These are phyloP conservation scores for Fusarium coffeatum DNA, from an alignment of 2,329 filamentous ascomycete genomes.

Conservation along the genomic window DNA sequence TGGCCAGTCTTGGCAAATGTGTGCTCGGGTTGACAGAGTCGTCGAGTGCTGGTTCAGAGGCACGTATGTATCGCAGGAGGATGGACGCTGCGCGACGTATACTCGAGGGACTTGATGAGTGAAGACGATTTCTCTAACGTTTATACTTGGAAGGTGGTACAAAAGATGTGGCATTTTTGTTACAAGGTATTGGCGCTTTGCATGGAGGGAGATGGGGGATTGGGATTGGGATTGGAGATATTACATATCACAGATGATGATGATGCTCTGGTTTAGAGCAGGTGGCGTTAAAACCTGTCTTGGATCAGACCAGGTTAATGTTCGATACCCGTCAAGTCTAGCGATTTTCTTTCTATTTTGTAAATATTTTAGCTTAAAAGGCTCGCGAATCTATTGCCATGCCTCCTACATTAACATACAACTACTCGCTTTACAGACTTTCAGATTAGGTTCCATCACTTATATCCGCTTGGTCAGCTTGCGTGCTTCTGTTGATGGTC, in stretches of 20 bases:
- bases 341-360: slow-evolving; percentile 29
- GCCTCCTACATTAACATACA: not conserved
- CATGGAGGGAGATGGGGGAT: slow-evolving; percentile 6
- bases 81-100: slow-evolving; percentile 80
- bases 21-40: slow-evolving; percentile 68
- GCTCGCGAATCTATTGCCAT: not conserved
- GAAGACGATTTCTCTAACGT: slow-evolving; percentile 2
- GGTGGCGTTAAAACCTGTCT: slow-evolving; percentile 41
- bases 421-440: not conserved
- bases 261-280: slow-evolving; percentile 40
- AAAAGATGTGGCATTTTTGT: slow-evolving; percentile 26
- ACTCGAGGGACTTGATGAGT: slow-evolving; percentile 74
- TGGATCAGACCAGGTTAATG: slow-evolving; percentile 43
- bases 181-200: slow-evolving; percentile 30
- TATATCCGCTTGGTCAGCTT: not conserved
- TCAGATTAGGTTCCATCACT: not conserved
- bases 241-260: slow-evolving; percentile 21
- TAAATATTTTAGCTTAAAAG: not conserved
- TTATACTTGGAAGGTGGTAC: not conserved
- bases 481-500: not conserved
- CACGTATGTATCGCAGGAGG: slow-evolving; percentile 73
- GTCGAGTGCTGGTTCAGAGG: slow-evolving; percentile 66
- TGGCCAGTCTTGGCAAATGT: slow-evolving; percentile 69
- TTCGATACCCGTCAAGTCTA: slow-evolving; percentile 47
- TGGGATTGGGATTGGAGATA: slow-evolving; percentile 1